Percentiles rank a stretch among this genome's conserved stretches.
These are phyloP conservation scores for Geum urbanum DNA, from an alignment of 306 rosid genomes.

Conservation along the genomic window DNA sequence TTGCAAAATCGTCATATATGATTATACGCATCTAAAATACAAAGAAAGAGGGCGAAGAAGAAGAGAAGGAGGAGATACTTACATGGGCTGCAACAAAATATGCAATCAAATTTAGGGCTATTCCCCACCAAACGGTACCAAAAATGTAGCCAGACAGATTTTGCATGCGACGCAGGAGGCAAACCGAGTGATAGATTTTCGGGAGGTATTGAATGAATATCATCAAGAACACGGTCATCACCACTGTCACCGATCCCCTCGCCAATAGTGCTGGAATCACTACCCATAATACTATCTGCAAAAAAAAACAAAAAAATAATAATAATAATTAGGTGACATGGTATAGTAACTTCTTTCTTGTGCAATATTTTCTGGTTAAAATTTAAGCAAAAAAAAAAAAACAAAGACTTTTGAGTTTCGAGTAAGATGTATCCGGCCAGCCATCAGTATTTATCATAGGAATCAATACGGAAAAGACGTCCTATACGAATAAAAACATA, in stretches of 20 bases:
- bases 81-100: constrained; percentile 97
- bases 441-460: background rate
- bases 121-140: constrained; percentile 97
- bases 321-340: background rate
- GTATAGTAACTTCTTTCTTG: background rate
- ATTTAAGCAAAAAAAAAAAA: background rate
- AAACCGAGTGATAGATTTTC: constrained; percentile 72
- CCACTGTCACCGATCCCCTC: constrained; percentile 53
- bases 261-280: constrained; percentile 58
- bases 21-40: too few relatives aligned
- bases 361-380: too few relatives aligned
- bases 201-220: constrained; percentile 86
- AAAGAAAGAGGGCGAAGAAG: background rate
- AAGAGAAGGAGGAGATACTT: constrained; percentile 26
- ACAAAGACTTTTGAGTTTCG: background rate
- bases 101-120: constrained; percentile 86
- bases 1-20: too few relatives aligned
- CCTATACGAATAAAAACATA: background rate
- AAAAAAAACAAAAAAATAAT: too few relatives aligned
- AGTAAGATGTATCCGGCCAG: background rate
- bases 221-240: constrained; percentile 73
- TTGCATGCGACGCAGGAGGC: constrained; percentile 81
- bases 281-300: constrained; percentile 78
- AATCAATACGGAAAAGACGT: background rate
- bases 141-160: constrained; percentile 73